A percentile compares a stretch with the other conserved stretches of the same genome.
These are phyloP conservation scores for Borealophlyctis nickersoniae DNA, from an alignment of 192 early-diverging fungal genomes.

Conservation along the genomic window DNA sequence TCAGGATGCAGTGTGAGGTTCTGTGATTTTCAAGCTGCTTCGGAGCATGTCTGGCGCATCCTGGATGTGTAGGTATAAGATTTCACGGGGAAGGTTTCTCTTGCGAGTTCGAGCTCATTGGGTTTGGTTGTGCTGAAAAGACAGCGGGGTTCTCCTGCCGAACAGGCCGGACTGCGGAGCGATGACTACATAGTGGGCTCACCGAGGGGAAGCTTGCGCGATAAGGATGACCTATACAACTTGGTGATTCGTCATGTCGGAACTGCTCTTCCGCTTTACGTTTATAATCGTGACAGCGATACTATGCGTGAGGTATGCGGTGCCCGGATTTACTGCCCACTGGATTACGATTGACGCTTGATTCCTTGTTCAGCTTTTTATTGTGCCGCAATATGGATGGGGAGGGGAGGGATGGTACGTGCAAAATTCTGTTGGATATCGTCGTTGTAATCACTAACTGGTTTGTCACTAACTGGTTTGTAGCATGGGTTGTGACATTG, in stretches of 20 bases:
- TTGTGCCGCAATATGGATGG: slow-evolving; percentile 66
- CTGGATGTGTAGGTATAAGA: slow-evolving; percentile 48
- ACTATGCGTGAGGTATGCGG: slow-evolving; percentile 63
- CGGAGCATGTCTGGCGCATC: slow-evolving; percentile 65
- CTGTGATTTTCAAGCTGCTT: slow-evolving; percentile 60
- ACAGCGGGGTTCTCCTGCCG: slow-evolving; percentile 63
- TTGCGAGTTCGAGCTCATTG: no score
- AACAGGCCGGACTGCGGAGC: slow-evolving; percentile 62
- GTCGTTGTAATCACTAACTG: not conserved
- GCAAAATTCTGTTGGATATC: no score
- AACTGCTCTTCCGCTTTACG: slow-evolving; percentile 58
- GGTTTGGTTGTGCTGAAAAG: not conserved
- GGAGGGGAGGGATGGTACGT: slow-evolving; percentile 51
- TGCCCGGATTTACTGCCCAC: no score
- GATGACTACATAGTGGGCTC: slow-evolving; percentile 76
- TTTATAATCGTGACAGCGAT: slow-evolving; percentile 67
- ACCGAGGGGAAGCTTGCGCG: slow-evolving; percentile 54
- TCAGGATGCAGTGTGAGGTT: slow-evolving; percentile 57
- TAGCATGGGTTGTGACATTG: slow-evolving; percentile 67
- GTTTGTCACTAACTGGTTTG: not conserved
- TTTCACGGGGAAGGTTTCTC: no score
- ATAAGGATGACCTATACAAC: slow-evolving; percentile 62
- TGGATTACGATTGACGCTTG: no score
- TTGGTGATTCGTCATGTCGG: slow-evolving; percentile 61
- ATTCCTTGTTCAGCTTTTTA: no score